Conservation (phyloP, 1,284 basidiomycete species). For the Tremellales sp. region DNA sequence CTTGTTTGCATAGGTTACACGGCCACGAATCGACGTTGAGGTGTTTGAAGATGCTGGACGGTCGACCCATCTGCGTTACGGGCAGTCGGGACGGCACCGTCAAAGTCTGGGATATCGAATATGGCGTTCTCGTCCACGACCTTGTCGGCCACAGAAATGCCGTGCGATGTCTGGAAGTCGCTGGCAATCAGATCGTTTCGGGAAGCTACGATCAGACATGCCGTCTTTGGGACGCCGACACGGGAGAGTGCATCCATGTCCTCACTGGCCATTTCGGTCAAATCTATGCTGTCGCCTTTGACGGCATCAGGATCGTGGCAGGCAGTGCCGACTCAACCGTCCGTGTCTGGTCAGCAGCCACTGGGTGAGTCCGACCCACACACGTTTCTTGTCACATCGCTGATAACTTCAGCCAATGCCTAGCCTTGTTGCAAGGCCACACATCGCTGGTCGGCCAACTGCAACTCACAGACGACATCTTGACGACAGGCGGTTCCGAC, state of each 20-base stretch:
- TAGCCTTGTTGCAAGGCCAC: constrained; percentile 86
- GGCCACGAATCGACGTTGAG: constrained; percentile 91
- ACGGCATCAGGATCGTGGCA: constrained; percentile 77
- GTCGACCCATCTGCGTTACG: constrained; percentile 80
- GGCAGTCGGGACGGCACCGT: constrained; percentile 84
- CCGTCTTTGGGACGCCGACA: constrained; percentile 72
- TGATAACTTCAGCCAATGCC: constrained; percentile 59
- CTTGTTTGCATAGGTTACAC: constrained; percentile 70
- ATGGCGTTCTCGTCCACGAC: constrained; percentile 64
- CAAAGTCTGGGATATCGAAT: constrained; percentile 89
- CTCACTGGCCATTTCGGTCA: constrained; percentile 87
- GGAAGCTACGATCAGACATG: constrained; percentile 34
- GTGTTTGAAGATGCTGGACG: constrained; percentile 82
- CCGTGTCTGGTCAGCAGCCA: constrained; percentile 75
- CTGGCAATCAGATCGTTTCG: constrained; percentile 28
- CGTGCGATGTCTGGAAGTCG: constrained; percentile 75
- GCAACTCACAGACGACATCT: constrained; percentile 68
- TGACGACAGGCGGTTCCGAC: constrained; percentile 89
- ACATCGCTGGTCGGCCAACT: constrained; percentile 91
- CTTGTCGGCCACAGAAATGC: constrained; percentile 76
- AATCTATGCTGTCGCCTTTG: constrained; percentile 90
- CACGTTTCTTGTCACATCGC: neutral
- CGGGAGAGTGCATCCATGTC: constrained; percentile 76
- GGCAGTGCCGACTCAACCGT: constrained; percentile 90
- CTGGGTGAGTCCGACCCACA: constrained; percentile 59